Conservation (phyloP, 2,329 filamentous ascomycete genomes). For the Rutstroemia sydowiana region DNA sequence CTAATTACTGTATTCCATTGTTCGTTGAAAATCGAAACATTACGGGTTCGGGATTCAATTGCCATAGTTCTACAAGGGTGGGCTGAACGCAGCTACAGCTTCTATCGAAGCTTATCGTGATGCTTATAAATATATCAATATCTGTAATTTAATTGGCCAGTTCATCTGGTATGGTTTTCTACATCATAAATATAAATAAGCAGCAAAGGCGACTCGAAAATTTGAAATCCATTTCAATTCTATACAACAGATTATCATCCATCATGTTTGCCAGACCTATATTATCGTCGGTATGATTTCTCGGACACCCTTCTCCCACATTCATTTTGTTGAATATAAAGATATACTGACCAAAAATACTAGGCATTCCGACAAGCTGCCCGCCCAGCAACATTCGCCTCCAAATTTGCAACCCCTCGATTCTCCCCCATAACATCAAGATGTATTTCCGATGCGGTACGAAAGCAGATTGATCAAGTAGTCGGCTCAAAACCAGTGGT, state of each 20-base stretch:
- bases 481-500: slow-evolving; percentile 85
- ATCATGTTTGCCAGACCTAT: slow-evolving; percentile 27
- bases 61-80: not conserved
- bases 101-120: not conserved
- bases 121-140: not conserved
- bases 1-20: not conserved
- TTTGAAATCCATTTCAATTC: not conserved
- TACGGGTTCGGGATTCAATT: not conserved
- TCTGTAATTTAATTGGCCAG: not conserved
- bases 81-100: not conserved
- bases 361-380: slow-evolving; percentile 40
- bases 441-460: slow-evolving; percentile 73
- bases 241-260: not conserved
- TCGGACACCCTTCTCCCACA: too few relatives aligned
- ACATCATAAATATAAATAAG: slow-evolving; percentile 1
- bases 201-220: slow-evolving; percentile 1
- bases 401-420: slow-evolving; percentile 26
- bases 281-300: slow-evolving; percentile 24
- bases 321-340: slow-evolving; percentile 3
- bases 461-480: slow-evolving; percentile 81
- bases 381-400: slow-evolving; percentile 28
- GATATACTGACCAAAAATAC: slow-evolving; percentile 25
- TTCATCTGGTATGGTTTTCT: not conserved
- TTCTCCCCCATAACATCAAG: slow-evolving; percentile 36
- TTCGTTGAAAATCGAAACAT: not conserved